These are phyloP conservation scores for Medicago ruthenica DNA, from an alignment of 306 rosid species.

Conservation along the genomic window DNA sequence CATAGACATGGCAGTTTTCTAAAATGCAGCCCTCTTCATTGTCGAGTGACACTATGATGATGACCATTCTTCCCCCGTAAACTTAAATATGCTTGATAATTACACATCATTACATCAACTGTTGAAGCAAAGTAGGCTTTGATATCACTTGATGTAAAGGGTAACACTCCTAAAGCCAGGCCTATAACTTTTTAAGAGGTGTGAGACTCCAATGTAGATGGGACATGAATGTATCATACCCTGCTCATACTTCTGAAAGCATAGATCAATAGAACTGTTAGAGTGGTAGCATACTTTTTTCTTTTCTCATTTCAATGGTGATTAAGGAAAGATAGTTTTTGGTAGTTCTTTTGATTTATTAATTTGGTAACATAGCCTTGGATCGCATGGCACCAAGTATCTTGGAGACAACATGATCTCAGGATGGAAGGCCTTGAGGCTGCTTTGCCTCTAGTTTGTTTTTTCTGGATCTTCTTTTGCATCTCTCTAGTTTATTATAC, in stretches of 20 bases:
- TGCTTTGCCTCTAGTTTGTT: slow-evolving; percentile 4
- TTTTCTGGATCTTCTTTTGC: neutral
- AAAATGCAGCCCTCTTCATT: neutral
- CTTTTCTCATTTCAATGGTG: slow-evolving; percentile 13
- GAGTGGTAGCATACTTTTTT: neutral
- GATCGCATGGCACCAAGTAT: slow-evolving; percentile 14
- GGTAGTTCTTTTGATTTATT: slow-evolving; percentile 1
- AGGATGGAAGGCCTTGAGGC: neutral
- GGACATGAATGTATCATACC: slow-evolving; percentile 18
- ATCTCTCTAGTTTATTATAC: slow-evolving; percentile 11
- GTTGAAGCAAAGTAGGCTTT: slow-evolving; percentile 6
- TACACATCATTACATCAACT: neutral
- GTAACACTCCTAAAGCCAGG: neutral
- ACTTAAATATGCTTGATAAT: slow-evolving; percentile 14
- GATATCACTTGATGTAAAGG: neutral
- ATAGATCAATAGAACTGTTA: too few relatives aligned
- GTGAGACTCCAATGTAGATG: neutral
- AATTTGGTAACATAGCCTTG: neutral
- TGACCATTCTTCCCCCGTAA: neutral
- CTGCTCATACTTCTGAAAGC: neutral
- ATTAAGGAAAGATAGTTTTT: slow-evolving; percentile 3
- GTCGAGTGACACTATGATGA: neutral
- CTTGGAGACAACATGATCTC: slow-evolving; percentile 17
- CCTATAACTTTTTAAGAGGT: neutral
- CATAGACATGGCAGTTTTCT: too few relatives aligned